These are phyloP conservation scores for Selaginella tamariscina DNA, from an alignment of 75 land plant genomes.

Conservation along the genomic window DNA sequence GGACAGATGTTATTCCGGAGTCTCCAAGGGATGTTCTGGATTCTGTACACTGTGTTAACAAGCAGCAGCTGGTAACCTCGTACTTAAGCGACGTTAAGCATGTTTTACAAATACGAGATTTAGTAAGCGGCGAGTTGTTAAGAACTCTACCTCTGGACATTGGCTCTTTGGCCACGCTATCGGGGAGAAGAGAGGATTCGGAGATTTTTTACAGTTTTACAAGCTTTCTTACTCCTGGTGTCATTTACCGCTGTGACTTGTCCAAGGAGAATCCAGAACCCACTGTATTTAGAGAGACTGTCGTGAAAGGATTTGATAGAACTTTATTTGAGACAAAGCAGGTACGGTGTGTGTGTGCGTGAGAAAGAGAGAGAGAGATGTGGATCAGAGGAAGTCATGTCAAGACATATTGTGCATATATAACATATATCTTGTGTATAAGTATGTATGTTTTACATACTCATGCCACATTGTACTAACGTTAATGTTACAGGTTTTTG, in stretches of 20 bases:
- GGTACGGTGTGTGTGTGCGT: too few species aligned
- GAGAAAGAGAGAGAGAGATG: too few species aligned
- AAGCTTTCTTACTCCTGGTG: slow-evolving; percentile 81
- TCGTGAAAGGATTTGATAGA: slow-evolving; percentile 70
- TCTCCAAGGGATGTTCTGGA: slow-evolving; percentile 62
- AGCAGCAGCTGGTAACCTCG: slow-evolving; percentile 41
- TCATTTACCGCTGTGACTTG: slow-evolving; percentile 67
- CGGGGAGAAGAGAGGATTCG: slow-evolving; percentile 63
- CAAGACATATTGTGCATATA: too few species aligned
- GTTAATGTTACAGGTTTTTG: slow-evolving; percentile 47
- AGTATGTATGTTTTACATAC: neutral
- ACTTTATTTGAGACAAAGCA: slow-evolving; percentile 52
- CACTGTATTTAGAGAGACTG: slow-evolving; percentile 55
- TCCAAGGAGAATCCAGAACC: slow-evolving; percentile 35
- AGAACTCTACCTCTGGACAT: slow-evolving; percentile 75
- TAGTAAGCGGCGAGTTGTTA: slow-evolving; percentile 47
- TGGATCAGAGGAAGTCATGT: too few species aligned
- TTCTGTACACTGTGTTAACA: slow-evolving; percentile 53
- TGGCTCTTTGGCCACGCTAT: slow-evolving; percentile 54
- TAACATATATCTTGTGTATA: too few species aligned
- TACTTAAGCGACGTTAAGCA: slow-evolving; percentile 91
- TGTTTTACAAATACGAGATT: slow-evolving; percentile 58
- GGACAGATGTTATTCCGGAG: slow-evolving; percentile 71
- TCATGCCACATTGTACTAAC: neutral
- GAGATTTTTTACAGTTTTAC: slow-evolving; percentile 61